These are phyloP conservation scores for Jamesozyma lodderae DNA, from an alignment of 805 yeast species.

Conservation along the genomic window DNA sequence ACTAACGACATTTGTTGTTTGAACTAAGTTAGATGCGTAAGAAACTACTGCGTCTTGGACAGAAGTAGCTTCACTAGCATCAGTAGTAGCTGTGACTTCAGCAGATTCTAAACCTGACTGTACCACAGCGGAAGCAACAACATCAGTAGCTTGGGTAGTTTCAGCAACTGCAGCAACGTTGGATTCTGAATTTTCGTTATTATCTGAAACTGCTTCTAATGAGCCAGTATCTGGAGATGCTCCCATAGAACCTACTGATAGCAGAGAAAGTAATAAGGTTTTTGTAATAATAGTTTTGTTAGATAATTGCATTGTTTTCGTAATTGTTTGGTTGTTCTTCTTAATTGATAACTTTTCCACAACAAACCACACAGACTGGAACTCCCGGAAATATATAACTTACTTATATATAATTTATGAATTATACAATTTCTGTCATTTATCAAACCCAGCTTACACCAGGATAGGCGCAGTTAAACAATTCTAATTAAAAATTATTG, in stretches of 20 bases:
- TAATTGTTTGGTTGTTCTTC: neutral
- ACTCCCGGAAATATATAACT: too few species aligned
- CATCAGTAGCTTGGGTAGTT: neutral
- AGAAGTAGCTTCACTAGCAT: slow-evolving; percentile 3
- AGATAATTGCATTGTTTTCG: neutral
- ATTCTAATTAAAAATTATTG: too few species aligned
- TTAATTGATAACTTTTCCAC: too few species aligned
- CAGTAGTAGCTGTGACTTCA: slow-evolving; percentile 1
- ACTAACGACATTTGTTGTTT: slow-evolving; percentile 2
- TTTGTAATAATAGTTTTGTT: neutral
- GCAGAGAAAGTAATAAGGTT: neutral
- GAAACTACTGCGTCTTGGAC: neutral
- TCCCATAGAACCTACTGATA: neutral
- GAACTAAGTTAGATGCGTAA: neutral
- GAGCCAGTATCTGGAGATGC: neutral
- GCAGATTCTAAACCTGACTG: neutral
- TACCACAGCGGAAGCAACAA: neutral
- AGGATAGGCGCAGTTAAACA: too few species aligned
- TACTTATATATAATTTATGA: too few species aligned
- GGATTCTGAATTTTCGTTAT: neutral
- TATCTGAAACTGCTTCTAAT: neutral
- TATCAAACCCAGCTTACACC: too few species aligned
- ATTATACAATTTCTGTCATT: too few species aligned
- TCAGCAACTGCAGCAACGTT: neutral
- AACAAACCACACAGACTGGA: too few species aligned